Conservation (phyloP, 441 rosid species). For the Aquilaria agallochum region DNA sequence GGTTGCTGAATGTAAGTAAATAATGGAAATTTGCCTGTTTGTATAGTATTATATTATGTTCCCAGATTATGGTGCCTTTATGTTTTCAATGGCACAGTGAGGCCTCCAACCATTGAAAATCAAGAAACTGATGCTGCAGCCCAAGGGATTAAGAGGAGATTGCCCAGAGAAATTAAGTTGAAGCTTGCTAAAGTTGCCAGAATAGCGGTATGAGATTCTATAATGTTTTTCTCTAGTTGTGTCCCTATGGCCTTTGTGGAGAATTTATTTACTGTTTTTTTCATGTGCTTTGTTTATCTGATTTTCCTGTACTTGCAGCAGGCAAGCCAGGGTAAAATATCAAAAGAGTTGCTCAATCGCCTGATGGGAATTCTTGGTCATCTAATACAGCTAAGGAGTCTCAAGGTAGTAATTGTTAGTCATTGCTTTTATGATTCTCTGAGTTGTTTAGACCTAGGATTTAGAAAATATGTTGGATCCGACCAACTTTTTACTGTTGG, state of each 20-base stretch:
- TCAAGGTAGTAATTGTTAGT: slow-evolving; percentile 50
- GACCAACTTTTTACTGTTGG: too few relatives aligned
- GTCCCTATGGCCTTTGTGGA: slow-evolving; percentile 8
- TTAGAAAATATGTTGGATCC: too few relatives aligned
- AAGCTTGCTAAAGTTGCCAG: slow-evolving; percentile 96
- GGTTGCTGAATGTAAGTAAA: slow-evolving; percentile 86
- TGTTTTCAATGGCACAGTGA: slow-evolving; percentile 49
- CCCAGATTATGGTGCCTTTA: background rate
- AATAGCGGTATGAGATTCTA: slow-evolving; percentile 61
- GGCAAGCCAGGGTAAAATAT: slow-evolving; percentile 88
- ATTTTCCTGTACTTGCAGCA: slow-evolving; percentile 36
- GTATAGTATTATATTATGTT: background rate
- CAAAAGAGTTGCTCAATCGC: slow-evolving; percentile 80
- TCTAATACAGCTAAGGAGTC: slow-evolving; percentile 89
- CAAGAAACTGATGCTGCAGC: slow-evolving; percentile 75
- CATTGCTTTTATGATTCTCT: too few relatives aligned
- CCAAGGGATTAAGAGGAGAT: slow-evolving; percentile 88
- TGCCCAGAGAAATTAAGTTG: slow-evolving; percentile 84
- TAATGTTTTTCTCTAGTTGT: background rate
- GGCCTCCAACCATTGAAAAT: slow-evolving; percentile 77
- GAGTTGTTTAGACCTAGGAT: too few relatives aligned
- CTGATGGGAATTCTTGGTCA: slow-evolving; percentile 95
- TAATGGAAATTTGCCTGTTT: background rate
- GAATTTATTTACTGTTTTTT: slow-evolving; percentile 5
- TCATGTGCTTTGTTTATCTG: slow-evolving; percentile 10